These are phyloP conservation scores for Brassica napus DNA, from an alignment of 345 rosid genomes.

Conservation along the genomic window Da-Ae NC_063434.1:3725001-3725500, in stretches of 20 bases:
- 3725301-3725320: conserved; percentile 54
- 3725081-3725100: conserved; percentile 52
- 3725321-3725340: conserved; percentile 59
- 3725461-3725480: conserved; percentile 95
- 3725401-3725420: conserved; percentile 96
- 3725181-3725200: too few species aligned
- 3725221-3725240: too few species aligned
- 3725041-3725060: conserved; percentile 79
- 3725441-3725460: conserved; percentile 82
- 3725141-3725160: too few species aligned
- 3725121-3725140: too few species aligned
- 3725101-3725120: neutral
- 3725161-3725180: too few species aligned
- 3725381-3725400: conserved; percentile 56
- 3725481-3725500: conserved; percentile 82
- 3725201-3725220: too few species aligned
- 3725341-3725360: conserved; percentile 82
- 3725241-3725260: too few species aligned
- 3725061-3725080: conserved; percentile 62
- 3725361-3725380: conserved; percentile 47
- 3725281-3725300: neutral
- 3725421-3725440: conserved; percentile 87
- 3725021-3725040: conserved; percentile 65
- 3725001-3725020: conserved; percentile 49
- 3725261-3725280: neutral